These are phyloP conservation scores for Aphanocladium album DNA, from an alignment of 2,329 filamentous ascomycete species.

Conservation along the genomic window DNA sequence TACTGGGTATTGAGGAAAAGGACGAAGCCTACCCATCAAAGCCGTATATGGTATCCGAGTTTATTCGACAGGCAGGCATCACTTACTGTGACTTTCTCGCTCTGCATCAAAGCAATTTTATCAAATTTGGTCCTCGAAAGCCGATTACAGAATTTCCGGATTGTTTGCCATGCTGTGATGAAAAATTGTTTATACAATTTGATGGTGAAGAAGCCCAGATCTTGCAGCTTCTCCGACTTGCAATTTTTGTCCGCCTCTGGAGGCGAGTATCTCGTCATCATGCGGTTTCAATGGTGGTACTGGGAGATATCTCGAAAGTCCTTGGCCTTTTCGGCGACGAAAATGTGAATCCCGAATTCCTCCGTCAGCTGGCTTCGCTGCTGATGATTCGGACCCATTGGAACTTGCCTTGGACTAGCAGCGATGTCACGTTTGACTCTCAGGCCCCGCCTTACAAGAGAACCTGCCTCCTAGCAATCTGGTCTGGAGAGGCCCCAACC, in stretches of 20 bases:
- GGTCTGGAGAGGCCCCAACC: neutral
- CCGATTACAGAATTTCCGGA: neutral
- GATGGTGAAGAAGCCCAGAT: neutral
- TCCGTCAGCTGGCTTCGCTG: slow-evolving; percentile 6
- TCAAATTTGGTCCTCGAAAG: neutral
- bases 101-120: neutral
- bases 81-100: slow-evolving; percentile 10
- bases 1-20: neutral
- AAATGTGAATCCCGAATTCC: slow-evolving; percentile 10
- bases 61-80: slow-evolving; percentile 1
- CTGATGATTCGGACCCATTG: slow-evolving; percentile 1
- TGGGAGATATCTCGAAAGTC: slow-evolving; percentile 2
- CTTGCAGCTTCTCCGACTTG: neutral
- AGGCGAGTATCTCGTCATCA: neutral
- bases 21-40: neutral
- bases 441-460: neutral
- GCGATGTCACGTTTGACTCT: neutral
- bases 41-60: neutral
- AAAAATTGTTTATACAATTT: neutral
- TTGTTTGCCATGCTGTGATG: slow-evolving; percentile 8
- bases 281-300: neutral
- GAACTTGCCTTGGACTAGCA: neutral
- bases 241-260: slow-evolving; percentile 7
- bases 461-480: slow-evolving; percentile 1
- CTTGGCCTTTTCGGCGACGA: slow-evolving; percentile 1